These are phyloP conservation scores for Eucalyptus sp. DNA, from an alignment of 345 rosid genomes.

Conservation along the genomic window DNA sequence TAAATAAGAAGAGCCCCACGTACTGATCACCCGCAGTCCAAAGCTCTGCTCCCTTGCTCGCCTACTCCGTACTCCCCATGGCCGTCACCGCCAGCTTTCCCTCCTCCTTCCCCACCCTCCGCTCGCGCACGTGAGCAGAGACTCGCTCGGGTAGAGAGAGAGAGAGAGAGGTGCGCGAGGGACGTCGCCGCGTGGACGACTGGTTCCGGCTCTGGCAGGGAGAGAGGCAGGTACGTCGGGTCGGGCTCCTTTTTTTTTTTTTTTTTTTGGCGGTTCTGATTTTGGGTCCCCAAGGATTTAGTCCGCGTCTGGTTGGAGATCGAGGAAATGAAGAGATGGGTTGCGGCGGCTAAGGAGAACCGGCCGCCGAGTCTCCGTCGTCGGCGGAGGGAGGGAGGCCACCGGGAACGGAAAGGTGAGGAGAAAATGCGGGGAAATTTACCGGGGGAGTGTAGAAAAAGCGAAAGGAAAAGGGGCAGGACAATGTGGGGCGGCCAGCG, in stretches of 20 bases:
- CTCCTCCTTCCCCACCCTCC: neutral
- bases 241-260: neutral
- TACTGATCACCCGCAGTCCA: neutral
- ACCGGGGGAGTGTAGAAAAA: neutral
- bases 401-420: neutral
- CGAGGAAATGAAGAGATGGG: neutral
- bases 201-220: neutral
- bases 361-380: neutral
- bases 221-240: neutral
- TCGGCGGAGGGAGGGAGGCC: neutral
- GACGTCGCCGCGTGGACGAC: neutral
- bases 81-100: neutral
- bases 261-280: neutral
- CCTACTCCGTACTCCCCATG: neutral
- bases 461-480: neutral
- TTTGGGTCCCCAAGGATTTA: neutral
- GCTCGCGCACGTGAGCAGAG: neutral
- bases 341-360: neutral
- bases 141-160: neutral
- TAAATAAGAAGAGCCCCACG: neutral
- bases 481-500: neutral
- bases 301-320: neutral
- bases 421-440: neutral
- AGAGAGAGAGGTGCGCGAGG: neutral
- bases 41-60: neutral